Conservation (phyloP, 2,329 filamentous ascomycete species). For the Plectosphaerella sp. region DNA sequence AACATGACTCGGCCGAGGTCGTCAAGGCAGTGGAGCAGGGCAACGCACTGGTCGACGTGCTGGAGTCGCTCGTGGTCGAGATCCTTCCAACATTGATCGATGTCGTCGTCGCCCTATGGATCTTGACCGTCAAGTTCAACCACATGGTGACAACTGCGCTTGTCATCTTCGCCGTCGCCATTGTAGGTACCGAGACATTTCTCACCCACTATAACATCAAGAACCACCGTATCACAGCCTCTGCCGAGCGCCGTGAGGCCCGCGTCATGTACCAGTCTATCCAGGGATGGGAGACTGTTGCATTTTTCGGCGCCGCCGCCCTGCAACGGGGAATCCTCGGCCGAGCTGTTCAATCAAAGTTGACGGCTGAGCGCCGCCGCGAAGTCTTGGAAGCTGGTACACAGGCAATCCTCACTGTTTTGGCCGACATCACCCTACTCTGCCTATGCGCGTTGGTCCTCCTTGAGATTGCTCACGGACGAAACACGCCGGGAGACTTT, state of each 20-base stretch:
- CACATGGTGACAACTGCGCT: conserved; percentile 45
- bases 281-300: conserved; percentile 55
- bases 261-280: conserved; percentile 54
- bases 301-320: conserved; percentile 31
- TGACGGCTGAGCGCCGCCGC: conserved; percentile 16
- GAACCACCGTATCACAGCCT: conserved; percentile 28
- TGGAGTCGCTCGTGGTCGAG: conserved; percentile 56
- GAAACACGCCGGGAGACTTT: conserved; percentile 53
- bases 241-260: conserved; percentile 41
- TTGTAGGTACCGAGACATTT: conserved; percentile 18
- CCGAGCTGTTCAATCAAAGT: conserved; percentile 16
- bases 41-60: conserved; percentile 50
- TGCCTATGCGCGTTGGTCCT: conserved; percentile 34
- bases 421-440: conserved; percentile 36
- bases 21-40: conserved; percentile 61
- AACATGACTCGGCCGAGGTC: conserved; percentile 60
- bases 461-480: conserved; percentile 44
- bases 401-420: conserved; percentile 29
- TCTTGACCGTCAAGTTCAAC: conserved; percentile 59
- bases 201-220: conserved; percentile 31
- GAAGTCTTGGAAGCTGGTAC: conserved; percentile 14
- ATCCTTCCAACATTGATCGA: conserved; percentile 62
- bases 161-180: conserved; percentile 14
- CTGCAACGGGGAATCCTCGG: conserved; percentile 21
- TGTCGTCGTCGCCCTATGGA: conserved; percentile 55